phyloP scores from a whole-genome alignment of 2,329 filamentous ascomycete species.

The Rosellinia necatrix region DNA sequence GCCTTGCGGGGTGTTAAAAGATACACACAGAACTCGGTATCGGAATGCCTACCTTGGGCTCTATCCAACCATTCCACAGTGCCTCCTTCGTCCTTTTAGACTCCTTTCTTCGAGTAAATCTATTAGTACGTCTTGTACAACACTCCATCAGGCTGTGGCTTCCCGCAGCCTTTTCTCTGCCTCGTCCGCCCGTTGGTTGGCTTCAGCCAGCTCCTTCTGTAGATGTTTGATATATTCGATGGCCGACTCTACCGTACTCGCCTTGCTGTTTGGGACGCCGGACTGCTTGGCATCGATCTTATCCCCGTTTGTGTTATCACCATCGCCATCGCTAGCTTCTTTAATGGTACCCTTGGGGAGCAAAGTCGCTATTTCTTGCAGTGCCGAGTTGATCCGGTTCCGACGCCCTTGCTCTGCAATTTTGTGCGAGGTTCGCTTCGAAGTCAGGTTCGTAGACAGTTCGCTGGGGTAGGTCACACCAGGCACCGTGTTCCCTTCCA shows the following conservation, averaged over 20 bases:
- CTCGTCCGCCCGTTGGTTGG: constrained; percentile 65
- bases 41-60: background rate
- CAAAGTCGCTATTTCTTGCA: constrained; percentile 87
- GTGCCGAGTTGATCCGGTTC: constrained; percentile 91
- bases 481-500: constrained; percentile 89
- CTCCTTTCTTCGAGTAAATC: background rate
- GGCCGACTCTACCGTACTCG: constrained; percentile 94
- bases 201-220: constrained; percentile 71
- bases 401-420: constrained; percentile 94
- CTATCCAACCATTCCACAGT: no score
- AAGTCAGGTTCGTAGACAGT: constrained; percentile 90
- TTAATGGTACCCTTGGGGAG: constrained; percentile 65
- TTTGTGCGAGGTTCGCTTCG: constrained; percentile 96
- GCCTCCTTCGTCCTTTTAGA: background rate
- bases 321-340: constrained; percentile 51
- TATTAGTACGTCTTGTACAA: background rate
- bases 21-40: background rate
- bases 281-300: constrained; percentile 50
- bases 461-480: constrained; percentile 90
- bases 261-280: constrained; percentile 79
- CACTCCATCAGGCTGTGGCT: constrained; percentile 15
- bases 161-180: constrained; percentile 65
- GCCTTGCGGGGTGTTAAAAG: background rate
- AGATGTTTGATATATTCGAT: constrained; percentile 93
- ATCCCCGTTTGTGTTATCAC: constrained; percentile 47